These are phyloP conservation scores for Solidago caesia DNA, from an alignment of 129 eudicot species.

Conservation along the genomic window DNA sequence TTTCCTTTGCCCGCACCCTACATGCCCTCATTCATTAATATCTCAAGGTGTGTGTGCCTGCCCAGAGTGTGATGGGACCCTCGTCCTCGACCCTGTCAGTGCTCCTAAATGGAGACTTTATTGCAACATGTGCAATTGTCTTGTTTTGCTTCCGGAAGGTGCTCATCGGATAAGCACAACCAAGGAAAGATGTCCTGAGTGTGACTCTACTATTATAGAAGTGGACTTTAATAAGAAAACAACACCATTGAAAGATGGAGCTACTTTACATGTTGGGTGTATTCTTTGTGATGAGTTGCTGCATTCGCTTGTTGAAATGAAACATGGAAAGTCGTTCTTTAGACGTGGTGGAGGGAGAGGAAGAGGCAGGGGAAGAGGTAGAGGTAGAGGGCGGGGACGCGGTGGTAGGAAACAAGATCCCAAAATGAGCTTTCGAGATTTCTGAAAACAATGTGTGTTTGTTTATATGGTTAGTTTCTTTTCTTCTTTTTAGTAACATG, in stretches of 20 bases:
- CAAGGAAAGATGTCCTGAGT: conserved; percentile 59
- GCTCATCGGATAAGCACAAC: conserved; percentile 74
- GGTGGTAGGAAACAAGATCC: conserved; percentile 54
- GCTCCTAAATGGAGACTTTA: conserved; percentile 71
- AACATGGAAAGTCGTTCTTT: conserved; percentile 70
- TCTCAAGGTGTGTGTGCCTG: conserved; percentile 94
- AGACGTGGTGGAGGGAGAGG: conserved; percentile 42
- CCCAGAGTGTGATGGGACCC: conserved; percentile 81
- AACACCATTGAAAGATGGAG: conserved; percentile 58
- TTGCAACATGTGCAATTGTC: conserved; percentile 71
- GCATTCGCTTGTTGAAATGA: conserved; percentile 85
- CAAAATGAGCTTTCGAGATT: conserved; percentile 84
- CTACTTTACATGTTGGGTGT: conserved; percentile 66
- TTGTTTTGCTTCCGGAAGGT: conserved; percentile 23
- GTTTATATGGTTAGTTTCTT: not conserved
- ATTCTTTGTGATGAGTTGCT: conserved; percentile 81
- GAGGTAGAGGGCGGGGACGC: conserved; percentile 17
- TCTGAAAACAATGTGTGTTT: conserved; percentile 24
- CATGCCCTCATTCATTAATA: conserved; percentile 72
- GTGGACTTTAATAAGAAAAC: conserved; percentile 88
- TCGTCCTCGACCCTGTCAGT: conserved; percentile 79
- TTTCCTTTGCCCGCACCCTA: conserved; percentile 84
- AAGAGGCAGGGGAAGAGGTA: conserved; percentile 13
- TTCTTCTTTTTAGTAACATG: conserved; percentile 2
- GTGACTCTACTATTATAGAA: conserved; percentile 66